Base-by-base conservation (phyloP, 257 asterid genomes). In the Solanum ahanhuiri region DNA sequence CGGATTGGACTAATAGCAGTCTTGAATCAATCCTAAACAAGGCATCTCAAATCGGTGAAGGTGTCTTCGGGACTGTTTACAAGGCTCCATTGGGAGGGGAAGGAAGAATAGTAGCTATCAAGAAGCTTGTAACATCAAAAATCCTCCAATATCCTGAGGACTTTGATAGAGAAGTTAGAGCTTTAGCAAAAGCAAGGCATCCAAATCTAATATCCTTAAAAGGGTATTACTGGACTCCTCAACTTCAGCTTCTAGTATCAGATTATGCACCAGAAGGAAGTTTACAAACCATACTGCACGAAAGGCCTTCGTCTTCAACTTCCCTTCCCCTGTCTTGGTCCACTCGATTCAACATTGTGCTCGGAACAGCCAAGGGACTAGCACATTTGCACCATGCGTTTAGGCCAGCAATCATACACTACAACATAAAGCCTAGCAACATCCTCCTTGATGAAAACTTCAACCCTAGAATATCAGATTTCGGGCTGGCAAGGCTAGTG, bases 161-260 rank as follows among this genome's bases (percentile, higher is more conserved):
- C 54, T 96, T 95, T 3, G 99, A 96, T 60, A 90, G 97, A 0
- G 98, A 96, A 73, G 95, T 95, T 11, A 84, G 98, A 33, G 85
- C 90, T 70, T 89, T 96, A 2, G 98, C 89, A 2, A 96, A 95
- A 91, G 99, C 98, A 43, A 92, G 92, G 86, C 98, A 96, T 86
- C 95, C 91, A 1, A 95, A 95, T 83, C 79, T 96, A 91, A 90
- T 93, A 15, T 86, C 96, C 5, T 75, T 96, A 4, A 91, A 88
- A 86, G 99, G 99, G 35, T 96, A 94, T 88, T 96, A 92, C 81
- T 96, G 99, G 99, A 96, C 98, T 35, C 96, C 99, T 41, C 94
- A 94, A 4, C 73, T 93, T 10, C 98, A 94, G 91, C 95, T 96
- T 87, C 87, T 96, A 3, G 97, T 95, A 3, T 90, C 98, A 14